Evolutionary conservation across 768 basidiomycete species (phyloP), one percentile per base, ranked within the genome.

Genomic region (Chalciporus chontae): DNA sequence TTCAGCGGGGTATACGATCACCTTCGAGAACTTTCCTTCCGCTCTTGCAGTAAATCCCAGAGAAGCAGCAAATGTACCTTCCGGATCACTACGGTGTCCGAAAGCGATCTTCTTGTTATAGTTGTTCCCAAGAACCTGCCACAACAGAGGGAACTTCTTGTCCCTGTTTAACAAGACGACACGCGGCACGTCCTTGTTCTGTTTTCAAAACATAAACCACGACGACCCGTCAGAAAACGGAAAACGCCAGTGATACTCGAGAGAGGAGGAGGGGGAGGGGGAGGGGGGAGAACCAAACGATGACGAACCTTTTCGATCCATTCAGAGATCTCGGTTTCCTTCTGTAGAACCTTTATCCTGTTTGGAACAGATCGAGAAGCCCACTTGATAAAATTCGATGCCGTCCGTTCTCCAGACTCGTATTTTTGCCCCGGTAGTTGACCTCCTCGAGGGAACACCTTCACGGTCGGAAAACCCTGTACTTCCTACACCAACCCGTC

Each of bases 401-500:
- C 80, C 42, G 84, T 86, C 40, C 94, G 80, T 54, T 92, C 85
- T 17, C 75, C 73, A 11, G 73, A 71, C 0, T 90, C 80, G 62
- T 86, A 95, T 17, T 76, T 70, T 53, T 87, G 76, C 1, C 88
- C 76, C 1, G 78, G 73, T 3, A 80, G 64, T 46, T 80, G 73
- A 8, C 72, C 74, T 8, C 93, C 94, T 37, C 86, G 78, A 10
- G 94, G 91, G 72, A 86, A 97, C 2, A 85, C 83, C 73, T 97
- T 97, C 66, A 97, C 74, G 3, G 94, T 96, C 3, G 94, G 94
- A 78, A 94, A 97, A 3, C 94, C 94, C 69, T 94, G 76, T 18
- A 96, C 80, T 13, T 83, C 83, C 79, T 84, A 54, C 11, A 27
- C 10, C 34, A 15, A 14, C 5, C 38, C 34, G 17, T 18, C n/a